Base-by-base conservation (phyloP, 768 basidiomycete species). In the Punctularia strigosozonata region DNA sequence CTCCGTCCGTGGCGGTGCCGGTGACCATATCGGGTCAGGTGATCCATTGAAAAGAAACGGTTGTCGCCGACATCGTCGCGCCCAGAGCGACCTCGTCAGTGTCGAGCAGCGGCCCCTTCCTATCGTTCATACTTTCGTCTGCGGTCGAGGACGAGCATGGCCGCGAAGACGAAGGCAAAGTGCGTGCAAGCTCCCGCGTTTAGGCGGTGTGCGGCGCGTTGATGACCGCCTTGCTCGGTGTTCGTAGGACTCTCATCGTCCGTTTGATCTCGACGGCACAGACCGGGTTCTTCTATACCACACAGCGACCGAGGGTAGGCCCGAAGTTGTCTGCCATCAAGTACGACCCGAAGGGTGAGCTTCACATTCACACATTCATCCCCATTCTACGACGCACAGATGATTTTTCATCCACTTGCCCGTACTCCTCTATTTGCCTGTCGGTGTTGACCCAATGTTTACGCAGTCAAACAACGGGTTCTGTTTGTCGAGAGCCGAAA, bases 241-340 rank as follows among this genome's bases (percentile, higher is more conserved):
- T 30, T 36, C 30, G 15, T 51, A 90, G 89, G 54, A 88, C 85
- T 2, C 57, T 92, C 39, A 79, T 94, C 40, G 78, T 92, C 38
- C 83, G 87, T 35, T 69, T 94, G 48, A 77, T 92, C 43, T 92
- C 90, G 12, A 88, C 88, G 1, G 90, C 90, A 1, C 80, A 87
- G 59, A 92, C 89, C 1, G 89, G 90, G 8, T 89, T 73, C 63
- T 91, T 91, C 58, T 94, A 92, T 61, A 87, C 86, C 17, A 83
- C 83, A 2, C 72, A 79, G 45, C 73, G 90, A 17, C 61, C 80
- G 30, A 71, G 90, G 8, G 58, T 71, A 51, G 81, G 78, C 2
- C 77, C 85, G n/a, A 82, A 73, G 57, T 61, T 94, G 36, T 78
- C 85, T 6, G 80, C 85, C n/a, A 81, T 92, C 49, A 94, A 92